Percentiles rank a stretch among this genome's conserved stretches.
Evolutionary conservation across 2,329 filamentous ascomycete species (phyloP).

Genomic region (Raffaelea ambrosiae): DNA sequence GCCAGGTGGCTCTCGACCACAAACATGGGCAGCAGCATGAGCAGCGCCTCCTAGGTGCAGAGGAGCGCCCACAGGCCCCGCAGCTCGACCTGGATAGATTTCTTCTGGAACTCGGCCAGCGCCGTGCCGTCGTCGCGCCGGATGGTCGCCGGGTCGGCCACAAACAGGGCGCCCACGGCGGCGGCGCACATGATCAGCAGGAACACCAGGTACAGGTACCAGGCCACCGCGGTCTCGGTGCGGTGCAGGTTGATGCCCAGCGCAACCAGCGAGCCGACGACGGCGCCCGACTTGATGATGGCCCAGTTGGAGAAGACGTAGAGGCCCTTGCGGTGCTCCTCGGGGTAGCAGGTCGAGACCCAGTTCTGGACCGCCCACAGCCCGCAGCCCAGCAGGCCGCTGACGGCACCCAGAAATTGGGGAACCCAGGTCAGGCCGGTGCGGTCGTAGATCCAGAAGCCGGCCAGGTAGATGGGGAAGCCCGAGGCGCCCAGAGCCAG

Average conservation of each 20-base stretch:
- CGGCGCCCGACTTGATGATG: constrained; percentile 1
- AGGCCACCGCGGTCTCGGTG: background rate
- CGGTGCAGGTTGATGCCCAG: constrained; percentile 1
- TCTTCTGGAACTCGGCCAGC: background rate
- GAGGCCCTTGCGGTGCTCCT: constrained; percentile 1
- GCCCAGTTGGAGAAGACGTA: constrained; percentile 2
- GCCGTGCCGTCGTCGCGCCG: constrained; percentile 2
- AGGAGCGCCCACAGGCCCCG: background rate
- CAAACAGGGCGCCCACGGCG: background rate
- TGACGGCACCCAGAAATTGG: background rate
- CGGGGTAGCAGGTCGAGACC: constrained; percentile 1
- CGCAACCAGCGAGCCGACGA: constrained; percentile 1
- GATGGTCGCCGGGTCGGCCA: background rate
- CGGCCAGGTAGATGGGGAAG: constrained; percentile 1
- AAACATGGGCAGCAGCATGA: constrained; percentile 2
- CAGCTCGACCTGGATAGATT: background rate
- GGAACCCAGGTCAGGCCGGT: constrained; percentile 2
- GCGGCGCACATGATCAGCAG: constrained; percentile 2
- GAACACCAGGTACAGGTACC: constrained; percentile 4
- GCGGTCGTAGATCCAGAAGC: constrained; percentile 3
- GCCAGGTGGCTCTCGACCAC: constrained; percentile 1
- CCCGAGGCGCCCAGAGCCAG: background rate
- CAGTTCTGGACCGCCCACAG: constrained; percentile 4
- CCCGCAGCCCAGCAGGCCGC: background rate
- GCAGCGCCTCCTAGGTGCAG: background rate